These are phyloP conservation scores for Panellus pusillus DNA, from an alignment of 768 basidiomycete genomes.

Conservation along the genomic window DNA sequence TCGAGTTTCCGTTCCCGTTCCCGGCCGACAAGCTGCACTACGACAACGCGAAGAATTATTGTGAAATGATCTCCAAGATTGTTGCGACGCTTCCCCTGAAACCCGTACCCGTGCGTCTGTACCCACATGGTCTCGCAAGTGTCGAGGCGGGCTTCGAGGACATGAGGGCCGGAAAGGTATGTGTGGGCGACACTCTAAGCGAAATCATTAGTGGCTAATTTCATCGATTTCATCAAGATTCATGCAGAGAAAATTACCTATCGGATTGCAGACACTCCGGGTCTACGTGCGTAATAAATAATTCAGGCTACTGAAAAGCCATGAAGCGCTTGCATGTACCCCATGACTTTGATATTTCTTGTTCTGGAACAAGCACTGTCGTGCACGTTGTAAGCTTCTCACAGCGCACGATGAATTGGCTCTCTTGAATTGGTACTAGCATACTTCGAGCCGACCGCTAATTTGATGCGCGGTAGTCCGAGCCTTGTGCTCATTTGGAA, in stretches of 20 bases:
- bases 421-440: no score
- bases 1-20: slow-evolving; percentile 4
- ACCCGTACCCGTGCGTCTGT: slow-evolving; percentile 21
- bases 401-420: no score
- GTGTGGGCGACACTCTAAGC: neutral
- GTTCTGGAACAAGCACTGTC: no score
- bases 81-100: slow-evolving; percentile 14
- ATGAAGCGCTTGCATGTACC: no score
- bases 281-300: neutral
- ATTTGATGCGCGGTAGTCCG: no score
- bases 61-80: slow-evolving; percentile 18
- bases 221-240: neutral
- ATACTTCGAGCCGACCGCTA: no score
- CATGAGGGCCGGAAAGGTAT: slow-evolving; percentile 12
- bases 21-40: slow-evolving; percentile 13
- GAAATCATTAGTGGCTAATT: no score
- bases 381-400: no score
- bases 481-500: no score
- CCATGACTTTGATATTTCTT: no score
- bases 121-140: slow-evolving; percentile 23
- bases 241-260: slow-evolving; percentile 11
- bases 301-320: no score
- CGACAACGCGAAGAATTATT: slow-evolving; percentile 19
- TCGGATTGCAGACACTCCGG: slow-evolving; percentile 8
- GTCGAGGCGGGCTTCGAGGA: slow-evolving; percentile 11